A percentile compares a stretch with the other conserved stretches of the same genome.
phyloP scores from a whole-genome alignment of 148 eudicot species.

The Nepenthes gracilis region DNA sequence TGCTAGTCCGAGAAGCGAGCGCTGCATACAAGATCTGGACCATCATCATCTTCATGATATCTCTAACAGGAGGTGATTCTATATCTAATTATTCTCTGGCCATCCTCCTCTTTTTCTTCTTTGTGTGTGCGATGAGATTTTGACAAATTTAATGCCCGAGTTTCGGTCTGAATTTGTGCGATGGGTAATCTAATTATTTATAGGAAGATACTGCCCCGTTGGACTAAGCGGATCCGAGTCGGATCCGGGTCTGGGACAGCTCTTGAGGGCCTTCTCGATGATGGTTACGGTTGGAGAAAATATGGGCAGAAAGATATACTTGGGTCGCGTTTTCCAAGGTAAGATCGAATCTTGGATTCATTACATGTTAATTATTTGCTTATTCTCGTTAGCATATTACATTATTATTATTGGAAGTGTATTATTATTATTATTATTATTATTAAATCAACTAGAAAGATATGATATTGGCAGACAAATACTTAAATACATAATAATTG shows the following conservation, averaged over 20 bases:
- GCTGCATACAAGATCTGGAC: neutral
- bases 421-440: too few relatives aligned
- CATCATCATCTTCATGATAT: neutral
- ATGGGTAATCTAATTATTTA: neutral
- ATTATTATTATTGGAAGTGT: too few relatives aligned
- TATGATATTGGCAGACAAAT: too few relatives aligned
- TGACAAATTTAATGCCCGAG: neutral
- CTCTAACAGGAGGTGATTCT: neutral
- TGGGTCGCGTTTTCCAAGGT: constrained; percentile 71
- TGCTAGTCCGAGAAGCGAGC: neutral
- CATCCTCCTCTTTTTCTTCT: too few relatives aligned
- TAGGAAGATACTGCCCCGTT: constrained; percentile 42
- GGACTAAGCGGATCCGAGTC: constrained; percentile 40
- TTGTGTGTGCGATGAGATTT: neutral
- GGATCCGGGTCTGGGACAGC: constrained; percentile 15
- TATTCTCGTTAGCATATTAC: too few relatives aligned
- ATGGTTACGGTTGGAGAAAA: constrained; percentile 79
- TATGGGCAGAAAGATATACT: constrained; percentile 86
- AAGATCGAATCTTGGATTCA: neutral
- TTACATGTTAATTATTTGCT: neutral
- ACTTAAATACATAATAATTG: too few relatives aligned
- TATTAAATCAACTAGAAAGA: too few relatives aligned
- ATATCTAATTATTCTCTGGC: too few relatives aligned
- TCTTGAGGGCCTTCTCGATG: constrained; percentile 29
- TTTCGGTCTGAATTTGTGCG: neutral